Conservation (phyloP, 2,329 filamentous ascomycete genomes). For the Phoma sp. region DNA sequence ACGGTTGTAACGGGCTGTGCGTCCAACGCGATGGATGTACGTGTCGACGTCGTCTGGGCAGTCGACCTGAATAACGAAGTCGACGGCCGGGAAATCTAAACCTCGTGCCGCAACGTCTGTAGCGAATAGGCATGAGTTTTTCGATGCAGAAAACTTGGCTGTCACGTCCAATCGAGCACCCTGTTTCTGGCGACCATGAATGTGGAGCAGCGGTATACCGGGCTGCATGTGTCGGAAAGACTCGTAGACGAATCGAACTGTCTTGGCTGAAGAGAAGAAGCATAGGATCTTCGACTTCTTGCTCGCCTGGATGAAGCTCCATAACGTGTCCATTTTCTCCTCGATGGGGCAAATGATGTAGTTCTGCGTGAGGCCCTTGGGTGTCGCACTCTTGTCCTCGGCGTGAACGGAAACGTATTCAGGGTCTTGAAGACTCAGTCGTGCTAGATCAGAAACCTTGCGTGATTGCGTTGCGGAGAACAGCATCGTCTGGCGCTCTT, state of each 20-base stretch:
- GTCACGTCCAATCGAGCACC: conserved; percentile 87
- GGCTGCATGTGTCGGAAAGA: conserved; percentile 91
- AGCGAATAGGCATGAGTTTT: conserved; percentile 87
- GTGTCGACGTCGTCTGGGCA: conserved; percentile 96
- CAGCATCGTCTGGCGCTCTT: conserved; percentile 84
- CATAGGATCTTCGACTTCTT: conserved; percentile 95
- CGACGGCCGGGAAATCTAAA: conserved; percentile 93
- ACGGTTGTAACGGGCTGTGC: conserved; percentile 91
- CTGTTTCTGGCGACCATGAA: conserved; percentile 94
- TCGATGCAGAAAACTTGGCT: conserved; percentile 77
- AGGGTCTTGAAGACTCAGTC: conserved; percentile 85
- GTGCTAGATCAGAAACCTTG: conserved; percentile 87
- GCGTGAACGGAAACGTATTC: conserved; percentile 97
- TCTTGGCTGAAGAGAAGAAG: conserved; percentile 93
- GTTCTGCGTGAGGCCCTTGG: conserved; percentile 83
- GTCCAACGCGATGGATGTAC: conserved; percentile 94
- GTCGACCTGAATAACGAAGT: conserved; percentile 99
- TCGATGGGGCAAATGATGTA: conserved; percentile 85
- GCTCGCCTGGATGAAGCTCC: conserved; percentile 89
- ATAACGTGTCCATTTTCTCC: conserved; percentile 90
- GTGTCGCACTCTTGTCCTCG: conserved; percentile 78
- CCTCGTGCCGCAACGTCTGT: conserved; percentile 95
- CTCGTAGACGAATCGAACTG: conserved; percentile 95
- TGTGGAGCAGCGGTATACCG: conserved; percentile 88
- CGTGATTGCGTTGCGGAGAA: conserved; percentile 98